A percentile compares a stretch with the other conserved stretches of the same genome.
These are phyloP conservation scores for Cyberlindnera suaveolens DNA, from an alignment of 805 yeast species.

Conservation along the genomic window DNA sequence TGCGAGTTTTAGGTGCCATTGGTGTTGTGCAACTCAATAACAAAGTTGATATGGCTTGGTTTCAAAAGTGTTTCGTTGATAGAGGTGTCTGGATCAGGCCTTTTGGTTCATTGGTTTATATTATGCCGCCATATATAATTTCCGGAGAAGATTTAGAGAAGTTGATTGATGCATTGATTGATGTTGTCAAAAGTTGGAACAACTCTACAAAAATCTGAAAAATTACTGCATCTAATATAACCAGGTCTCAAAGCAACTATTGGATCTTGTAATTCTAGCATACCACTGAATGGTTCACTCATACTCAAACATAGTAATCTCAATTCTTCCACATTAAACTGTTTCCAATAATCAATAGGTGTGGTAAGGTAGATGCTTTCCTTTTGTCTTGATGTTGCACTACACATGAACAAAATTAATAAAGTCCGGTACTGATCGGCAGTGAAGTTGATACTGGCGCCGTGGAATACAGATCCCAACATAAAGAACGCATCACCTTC, in stretches of 20 bases:
- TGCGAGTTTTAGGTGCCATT: slow-evolving; percentile 20
- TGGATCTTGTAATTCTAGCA: slow-evolving; percentile 7
- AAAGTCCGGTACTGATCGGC: slow-evolving; percentile 22
- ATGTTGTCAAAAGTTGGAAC: slow-evolving; percentile 1
- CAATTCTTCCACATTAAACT: slow-evolving; percentile 4
- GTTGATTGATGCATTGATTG: slow-evolving; percentile 6
- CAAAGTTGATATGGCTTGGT: slow-evolving; percentile 18
- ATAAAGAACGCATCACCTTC: slow-evolving; percentile 28
- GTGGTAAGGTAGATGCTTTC: slow-evolving; percentile 24
- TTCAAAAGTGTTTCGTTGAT: slow-evolving; percentile 13
- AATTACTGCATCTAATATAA: slow-evolving; percentile 2
- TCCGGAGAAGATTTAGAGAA: slow-evolving; percentile 11
- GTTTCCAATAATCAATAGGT: slow-evolving; percentile 21
- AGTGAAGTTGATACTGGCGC: slow-evolving; percentile 26
- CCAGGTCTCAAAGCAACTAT: slow-evolving; percentile 1
- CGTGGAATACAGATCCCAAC: slow-evolving; percentile 27
- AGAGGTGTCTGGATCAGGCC: slow-evolving; percentile 21
- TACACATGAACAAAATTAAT: slow-evolving; percentile 25
- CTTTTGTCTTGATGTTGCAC: slow-evolving; percentile 25
- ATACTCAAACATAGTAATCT: slow-evolving; percentile 4
- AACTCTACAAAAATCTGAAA: slow-evolving; percentile 1
- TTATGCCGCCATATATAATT: slow-evolving; percentile 26
- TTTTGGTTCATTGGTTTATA: slow-evolving; percentile 19
- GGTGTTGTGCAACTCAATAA: slow-evolving; percentile 20
- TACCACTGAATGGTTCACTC: slow-evolving; percentile 8